These are phyloP conservation scores for Aspergillus aculeatus DNA, from an alignment of 2,329 filamentous ascomycete genomes.

Conservation along the genomic window DNA sequence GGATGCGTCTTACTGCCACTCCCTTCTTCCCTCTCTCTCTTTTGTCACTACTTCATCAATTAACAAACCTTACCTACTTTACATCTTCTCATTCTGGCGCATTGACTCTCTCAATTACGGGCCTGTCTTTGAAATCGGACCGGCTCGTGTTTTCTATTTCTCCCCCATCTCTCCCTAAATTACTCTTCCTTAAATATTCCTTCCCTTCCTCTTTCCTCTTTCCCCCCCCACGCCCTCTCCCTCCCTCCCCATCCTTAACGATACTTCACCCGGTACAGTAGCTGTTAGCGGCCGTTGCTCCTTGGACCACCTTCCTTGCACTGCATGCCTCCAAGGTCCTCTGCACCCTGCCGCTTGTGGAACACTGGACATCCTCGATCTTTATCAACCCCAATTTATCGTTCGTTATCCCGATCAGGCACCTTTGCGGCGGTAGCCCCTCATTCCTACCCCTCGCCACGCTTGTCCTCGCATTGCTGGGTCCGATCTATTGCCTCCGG, in stretches of 20 bases:
- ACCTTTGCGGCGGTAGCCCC: slow-evolving; percentile 17
- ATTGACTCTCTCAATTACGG: neutral
- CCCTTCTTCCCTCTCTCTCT: neutral
- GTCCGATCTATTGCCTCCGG: slow-evolving; percentile 10
- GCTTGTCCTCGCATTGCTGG: slow-evolving; percentile 13
- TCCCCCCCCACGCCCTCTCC: neutral
- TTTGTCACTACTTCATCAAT: neutral
- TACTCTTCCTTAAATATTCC: neutral
- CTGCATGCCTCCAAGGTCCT: slow-evolving; percentile 41
- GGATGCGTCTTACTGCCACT: neutral
- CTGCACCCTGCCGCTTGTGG: slow-evolving; percentile 25
- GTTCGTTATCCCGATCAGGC: slow-evolving; percentile 14
- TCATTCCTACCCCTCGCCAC: slow-evolving; percentile 19
- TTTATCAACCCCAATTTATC: slow-evolving; percentile 15
- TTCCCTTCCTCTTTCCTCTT: neutral
- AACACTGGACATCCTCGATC: slow-evolving; percentile 15
- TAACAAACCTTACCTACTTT: neutral
- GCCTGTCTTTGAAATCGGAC: neutral
- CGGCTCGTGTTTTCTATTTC: neutral
- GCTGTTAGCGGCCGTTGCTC: slow-evolving; percentile 7
- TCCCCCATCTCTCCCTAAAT: neutral
- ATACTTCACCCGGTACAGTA: slow-evolving; percentile 3
- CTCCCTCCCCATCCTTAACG: neutral
- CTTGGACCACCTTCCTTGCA: slow-evolving; percentile 11
- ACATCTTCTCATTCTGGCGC: neutral